Evolutionary conservation across 768 basidiomycete species (phyloP).

Genomic region (Hygrocybe coccinea): DNA sequence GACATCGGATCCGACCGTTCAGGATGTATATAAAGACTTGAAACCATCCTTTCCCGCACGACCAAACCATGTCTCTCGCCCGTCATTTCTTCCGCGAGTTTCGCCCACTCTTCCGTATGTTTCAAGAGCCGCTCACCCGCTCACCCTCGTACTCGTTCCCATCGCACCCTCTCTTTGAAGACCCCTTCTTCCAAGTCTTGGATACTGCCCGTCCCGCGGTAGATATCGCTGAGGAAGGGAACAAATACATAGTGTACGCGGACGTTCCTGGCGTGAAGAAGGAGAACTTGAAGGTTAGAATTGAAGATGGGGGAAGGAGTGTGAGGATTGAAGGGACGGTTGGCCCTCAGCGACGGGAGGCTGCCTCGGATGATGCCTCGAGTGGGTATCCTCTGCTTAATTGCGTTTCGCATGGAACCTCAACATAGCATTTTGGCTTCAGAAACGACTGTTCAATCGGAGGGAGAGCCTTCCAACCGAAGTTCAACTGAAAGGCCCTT

Average conservation of each 20-base stretch:
- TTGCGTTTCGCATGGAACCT: background rate
- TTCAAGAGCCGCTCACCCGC: slow-evolving; percentile 64
- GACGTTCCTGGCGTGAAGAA: slow-evolving; percentile 77
- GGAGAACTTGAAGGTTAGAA: slow-evolving; percentile 65
- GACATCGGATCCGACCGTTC: background rate
- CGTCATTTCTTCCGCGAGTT: slow-evolving; percentile 66
- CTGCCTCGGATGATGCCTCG: slow-evolving; percentile 19
- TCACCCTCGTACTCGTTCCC: slow-evolving; percentile 20
- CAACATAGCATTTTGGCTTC: slow-evolving; percentile 2
- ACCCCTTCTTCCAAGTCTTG: slow-evolving; percentile 42
- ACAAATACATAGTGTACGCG: slow-evolving; percentile 65
- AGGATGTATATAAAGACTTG: background rate
- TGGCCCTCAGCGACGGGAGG: slow-evolving; percentile 21
- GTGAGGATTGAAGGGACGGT: slow-evolving; percentile 69
- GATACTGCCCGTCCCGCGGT: slow-evolving; percentile 48
- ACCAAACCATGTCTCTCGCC: slow-evolving; percentile 58
- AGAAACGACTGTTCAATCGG: slow-evolving; percentile 15
- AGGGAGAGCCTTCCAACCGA: slow-evolving; percentile 35
- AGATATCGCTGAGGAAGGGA: slow-evolving; percentile 62
- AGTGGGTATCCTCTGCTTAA: slow-evolving; percentile 21
- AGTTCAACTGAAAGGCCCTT: slow-evolving; percentile 60
- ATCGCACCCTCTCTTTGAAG: slow-evolving; percentile 41
- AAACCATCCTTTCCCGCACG: too few species aligned
- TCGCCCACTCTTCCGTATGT: slow-evolving; percentile 68
- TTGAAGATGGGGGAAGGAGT: slow-evolving; percentile 66